Percentiles rank a stretch among this genome's conserved stretches.
Evolutionary conservation across 192 early-diverging fungal genomes (phyloP).

Genomic region (Coemansia sp.): DNA sequence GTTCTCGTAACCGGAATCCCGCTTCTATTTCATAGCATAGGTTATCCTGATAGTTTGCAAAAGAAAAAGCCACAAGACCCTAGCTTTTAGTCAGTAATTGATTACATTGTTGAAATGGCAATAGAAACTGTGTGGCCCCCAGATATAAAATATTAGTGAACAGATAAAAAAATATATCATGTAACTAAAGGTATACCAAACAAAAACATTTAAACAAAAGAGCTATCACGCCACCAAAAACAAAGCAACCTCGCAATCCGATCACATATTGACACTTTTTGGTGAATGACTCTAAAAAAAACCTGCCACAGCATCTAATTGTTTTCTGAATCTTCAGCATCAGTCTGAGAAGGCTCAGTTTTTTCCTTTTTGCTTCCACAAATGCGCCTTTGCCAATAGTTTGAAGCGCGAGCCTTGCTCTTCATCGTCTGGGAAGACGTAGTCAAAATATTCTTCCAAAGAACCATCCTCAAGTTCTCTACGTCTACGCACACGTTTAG

Average conservation of each 20-base stretch:
- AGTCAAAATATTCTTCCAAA: slow-evolving; percentile 98
- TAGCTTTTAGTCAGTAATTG: too few relatives aligned
- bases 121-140: neutral
- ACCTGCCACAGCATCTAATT: neutral
- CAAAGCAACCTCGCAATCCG: too few relatives aligned
- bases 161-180: neutral
- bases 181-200: neutral
- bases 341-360: neutral
- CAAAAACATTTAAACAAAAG: neutral
- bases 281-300: neutral
- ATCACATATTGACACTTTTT: neutral
- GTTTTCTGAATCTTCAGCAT: neutral
- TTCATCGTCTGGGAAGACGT: slow-evolving; percentile 97
- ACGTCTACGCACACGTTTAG: slow-evolving; percentile 88
- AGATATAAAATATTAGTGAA: neutral
- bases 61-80: too few relatives aligned
- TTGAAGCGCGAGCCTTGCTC: slow-evolving; percentile 82
- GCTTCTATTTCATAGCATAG: too few relatives aligned
- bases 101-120: neutral
- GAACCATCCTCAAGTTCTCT: slow-evolving; percentile 63
- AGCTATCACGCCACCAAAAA: neutral
- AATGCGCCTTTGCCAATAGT: slow-evolving; percentile 85
- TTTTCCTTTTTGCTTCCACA: slow-evolving; percentile 63
- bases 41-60: too few relatives aligned
- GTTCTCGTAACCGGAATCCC: too few relatives aligned